Evolutionary conservation across 352 stramenopile genomes (phyloP), one percentile per base, ranked within the genome.

Genomic region (Pythium sukuiense): DNA sequence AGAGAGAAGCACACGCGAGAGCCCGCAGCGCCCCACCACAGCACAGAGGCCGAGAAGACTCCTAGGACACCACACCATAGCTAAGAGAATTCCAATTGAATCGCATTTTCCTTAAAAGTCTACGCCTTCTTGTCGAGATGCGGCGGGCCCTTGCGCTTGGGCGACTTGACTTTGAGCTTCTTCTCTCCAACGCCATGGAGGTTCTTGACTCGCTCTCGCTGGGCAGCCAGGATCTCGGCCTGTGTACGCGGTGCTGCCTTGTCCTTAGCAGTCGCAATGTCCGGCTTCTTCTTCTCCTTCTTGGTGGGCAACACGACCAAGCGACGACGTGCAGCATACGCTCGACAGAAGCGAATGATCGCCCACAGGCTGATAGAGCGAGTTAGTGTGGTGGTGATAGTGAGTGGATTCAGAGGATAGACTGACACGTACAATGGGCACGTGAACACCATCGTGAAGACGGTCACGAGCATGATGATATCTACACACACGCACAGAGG

Each of bases 401-500:
- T n/a, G 8, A n/a, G 26, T 3, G 13, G 9, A 48, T 46, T 14
- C 18, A 41, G 13, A 45, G 14, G 18, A 16, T 6, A 9, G 27
- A 20, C 13, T 6, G 13, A 29, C 29, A 50, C 72, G 27, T 74
- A 91, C 83, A 83, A 92, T 9, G 86, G 86, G 63, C 82, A 94
- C 14, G 86, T 91, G 72, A 91, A 90, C 30, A 88, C 83, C 82
- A 94, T 87, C 6, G 82, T 89, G 73, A 86, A 94, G 39, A 92
- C 78, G 16, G 83, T 88, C 29, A 88, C 73, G 45, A 90, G 63
- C 80, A 94, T 87, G 50, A 90, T 91, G 68, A 75, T 82, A 62
- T 86, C 80, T 92, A 26, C 54, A 49, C n/a, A 64, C 48, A 43
- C 24, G 14, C 59, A 26, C 32, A 9, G 32, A 56, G 39, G 46